Conservation (phyloP, 306 rosid species). For the Rosa multiflora region DNA sequence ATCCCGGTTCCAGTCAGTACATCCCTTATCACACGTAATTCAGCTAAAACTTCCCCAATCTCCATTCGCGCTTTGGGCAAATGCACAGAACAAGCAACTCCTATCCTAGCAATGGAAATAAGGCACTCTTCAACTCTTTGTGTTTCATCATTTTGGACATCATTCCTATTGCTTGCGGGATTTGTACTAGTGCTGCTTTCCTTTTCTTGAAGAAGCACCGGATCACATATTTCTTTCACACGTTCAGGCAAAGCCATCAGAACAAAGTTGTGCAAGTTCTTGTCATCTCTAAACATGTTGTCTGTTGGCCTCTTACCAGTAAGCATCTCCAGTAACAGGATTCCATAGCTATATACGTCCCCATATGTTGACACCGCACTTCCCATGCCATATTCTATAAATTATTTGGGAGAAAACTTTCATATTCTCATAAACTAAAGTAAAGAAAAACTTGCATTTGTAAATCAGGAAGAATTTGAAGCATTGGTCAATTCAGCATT, state of each 20-base stretch:
- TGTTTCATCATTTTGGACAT: background rate
- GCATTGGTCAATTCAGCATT: background rate
- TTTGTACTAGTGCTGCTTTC: background rate
- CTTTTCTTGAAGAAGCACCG: background rate
- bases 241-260: constrained; percentile 9
- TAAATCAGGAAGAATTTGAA: background rate
- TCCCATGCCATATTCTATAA: background rate
- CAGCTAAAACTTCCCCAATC: background rate
- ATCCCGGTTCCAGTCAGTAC: background rate
- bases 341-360: background rate
- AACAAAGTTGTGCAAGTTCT: constrained; percentile 30
- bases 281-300: constrained; percentile 27
- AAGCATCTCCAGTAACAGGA: constrained; percentile 1
- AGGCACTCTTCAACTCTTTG: background rate
- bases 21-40: background rate
- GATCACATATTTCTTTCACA: constrained; percentile 19
- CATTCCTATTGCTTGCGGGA: background rate
- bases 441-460: background rate
- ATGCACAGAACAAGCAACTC: constrained; percentile 17
- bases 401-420: background rate
- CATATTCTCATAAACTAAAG: background rate
- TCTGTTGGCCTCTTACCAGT: constrained; percentile 27
- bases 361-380: background rate
- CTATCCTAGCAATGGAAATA: background rate
- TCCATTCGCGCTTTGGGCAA: background rate